These are phyloP conservation scores for Ampelocalamus luodianensis DNA, from an alignment of 176 grass and related monocot genomes.

Conservation along the genomic window DNA sequence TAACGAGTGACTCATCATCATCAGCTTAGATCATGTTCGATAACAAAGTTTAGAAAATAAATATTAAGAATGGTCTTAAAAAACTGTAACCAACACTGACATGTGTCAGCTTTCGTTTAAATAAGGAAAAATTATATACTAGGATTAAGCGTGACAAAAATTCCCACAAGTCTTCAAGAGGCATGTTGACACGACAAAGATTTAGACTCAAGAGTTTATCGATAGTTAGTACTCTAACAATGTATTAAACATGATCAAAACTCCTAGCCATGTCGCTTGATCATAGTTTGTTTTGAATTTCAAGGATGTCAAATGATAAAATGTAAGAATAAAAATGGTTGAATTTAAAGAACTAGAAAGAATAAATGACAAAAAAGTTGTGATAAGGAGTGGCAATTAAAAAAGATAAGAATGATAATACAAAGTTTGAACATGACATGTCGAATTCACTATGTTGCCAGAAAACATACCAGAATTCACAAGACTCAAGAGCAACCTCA, in stretches of 20 bases:
- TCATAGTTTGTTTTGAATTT: too few species aligned
- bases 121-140: slow-evolving; percentile 41
- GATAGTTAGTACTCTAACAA: slow-evolving; percentile 37
- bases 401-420: too few species aligned
- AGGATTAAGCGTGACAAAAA: slow-evolving; percentile 86
- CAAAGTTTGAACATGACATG: too few species aligned
- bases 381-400: too few species aligned
- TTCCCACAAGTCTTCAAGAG: background rate
- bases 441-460: too few species aligned
- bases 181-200: slow-evolving; percentile 84
- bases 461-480: too few species aligned
- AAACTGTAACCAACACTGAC: slow-evolving; percentile 8
- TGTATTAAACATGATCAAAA: background rate
- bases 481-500: too few species aligned
- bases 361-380: too few species aligned
- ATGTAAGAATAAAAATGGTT: too few species aligned
- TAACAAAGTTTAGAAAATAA: slow-evolving; percentile 66
- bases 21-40: slow-evolving; percentile 96
- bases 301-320: too few species aligned
- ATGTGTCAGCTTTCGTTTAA: slow-evolving; percentile 7
- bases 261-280: too few species aligned
- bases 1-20: slow-evolving; percentile 81
- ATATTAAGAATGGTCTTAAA: slow-evolving; percentile 35
- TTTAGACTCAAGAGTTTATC: slow-evolving; percentile 55
- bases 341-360: too few species aligned